Conservation (phyloP, 179 eudicot species). For the Drosera spatulata region DNA sequence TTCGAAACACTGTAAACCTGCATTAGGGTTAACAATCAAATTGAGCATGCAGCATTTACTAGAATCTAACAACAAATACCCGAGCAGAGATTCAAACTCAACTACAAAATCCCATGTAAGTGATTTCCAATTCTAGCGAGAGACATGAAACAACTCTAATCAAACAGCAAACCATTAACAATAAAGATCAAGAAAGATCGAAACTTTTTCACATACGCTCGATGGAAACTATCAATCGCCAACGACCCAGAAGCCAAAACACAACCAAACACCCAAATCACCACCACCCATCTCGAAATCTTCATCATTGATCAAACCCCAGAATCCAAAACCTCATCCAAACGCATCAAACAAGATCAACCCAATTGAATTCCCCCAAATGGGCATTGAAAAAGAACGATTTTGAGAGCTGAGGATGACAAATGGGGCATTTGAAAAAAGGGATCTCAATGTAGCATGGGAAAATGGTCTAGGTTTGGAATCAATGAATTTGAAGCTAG, state of each 20-base stretch:
- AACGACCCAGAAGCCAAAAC: constrained; percentile 33
- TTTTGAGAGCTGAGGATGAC: constrained; percentile 2
- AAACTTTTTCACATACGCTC: constrained; percentile 39
- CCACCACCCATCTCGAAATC: constrained; percentile 28
- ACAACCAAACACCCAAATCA: constrained; percentile 18
- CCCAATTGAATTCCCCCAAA: constrained; percentile 1
- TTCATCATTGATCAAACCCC: constrained; percentile 24
- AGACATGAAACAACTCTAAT: background rate
- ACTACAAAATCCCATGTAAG: no score
- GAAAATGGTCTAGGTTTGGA: constrained; percentile 11
- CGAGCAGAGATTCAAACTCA: no score
- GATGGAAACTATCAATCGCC: constrained; percentile 42
- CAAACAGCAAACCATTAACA: background rate
- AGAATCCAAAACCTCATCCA: constrained; percentile 2
- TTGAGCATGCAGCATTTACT: no score
- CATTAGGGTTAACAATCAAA: no score
- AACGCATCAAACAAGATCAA: constrained; percentile 8
- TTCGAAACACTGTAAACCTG: no score
- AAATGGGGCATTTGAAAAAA: background rate
- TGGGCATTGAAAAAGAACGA: background rate
- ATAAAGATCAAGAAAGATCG: constrained; percentile 1
- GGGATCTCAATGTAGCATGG: constrained; percentile 9
- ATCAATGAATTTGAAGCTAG: constrained; percentile 1
- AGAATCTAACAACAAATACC: no score
- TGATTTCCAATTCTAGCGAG: background rate